These are phyloP conservation scores for Cinnamomum chago DNA, from an alignment of 164 flowering plant genomes.

Conservation along the genomic window DNA sequence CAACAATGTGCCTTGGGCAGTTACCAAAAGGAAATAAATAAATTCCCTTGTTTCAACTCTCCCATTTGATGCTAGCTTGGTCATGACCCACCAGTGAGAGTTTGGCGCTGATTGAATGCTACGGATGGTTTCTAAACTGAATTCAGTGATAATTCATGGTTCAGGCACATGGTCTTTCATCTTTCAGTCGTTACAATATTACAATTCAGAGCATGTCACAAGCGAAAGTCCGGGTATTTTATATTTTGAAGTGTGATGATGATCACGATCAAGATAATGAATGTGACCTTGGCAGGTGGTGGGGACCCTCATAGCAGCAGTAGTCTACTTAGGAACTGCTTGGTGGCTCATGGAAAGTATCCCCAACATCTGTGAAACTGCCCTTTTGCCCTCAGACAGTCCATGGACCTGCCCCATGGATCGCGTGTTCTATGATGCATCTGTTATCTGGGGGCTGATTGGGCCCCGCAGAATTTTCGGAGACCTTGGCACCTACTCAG, in stretches of 20 bases:
- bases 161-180: not conserved
- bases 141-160: not conserved
- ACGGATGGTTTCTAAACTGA: not conserved
- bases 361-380: constrained; percentile 50
- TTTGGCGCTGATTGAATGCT: no score
- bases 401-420: constrained; percentile 85
- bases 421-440: constrained; percentile 75
- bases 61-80: no score
- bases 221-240: not conserved
- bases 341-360: constrained; percentile 88
- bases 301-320: constrained; percentile 59
- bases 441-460: constrained; percentile 85
- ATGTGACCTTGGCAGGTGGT: constrained; percentile 43
- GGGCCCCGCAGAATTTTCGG: constrained; percentile 84
- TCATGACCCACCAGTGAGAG: not conserved
- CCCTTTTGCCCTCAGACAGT: constrained; percentile 36
- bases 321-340: constrained; percentile 66
- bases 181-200: not conserved
- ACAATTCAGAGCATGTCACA: not conserved
- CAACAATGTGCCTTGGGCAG: no score
- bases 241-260: not conserved
- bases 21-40: no score
- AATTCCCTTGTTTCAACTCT: no score
- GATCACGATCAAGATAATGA: not conserved
- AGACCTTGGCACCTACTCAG: constrained; percentile 47